Evolutionary conservation across 2,329 filamentous ascomycete species (phyloP), one percentile per base, ranked within the genome.

Genomic region (Nothopassalora personata): DNA sequence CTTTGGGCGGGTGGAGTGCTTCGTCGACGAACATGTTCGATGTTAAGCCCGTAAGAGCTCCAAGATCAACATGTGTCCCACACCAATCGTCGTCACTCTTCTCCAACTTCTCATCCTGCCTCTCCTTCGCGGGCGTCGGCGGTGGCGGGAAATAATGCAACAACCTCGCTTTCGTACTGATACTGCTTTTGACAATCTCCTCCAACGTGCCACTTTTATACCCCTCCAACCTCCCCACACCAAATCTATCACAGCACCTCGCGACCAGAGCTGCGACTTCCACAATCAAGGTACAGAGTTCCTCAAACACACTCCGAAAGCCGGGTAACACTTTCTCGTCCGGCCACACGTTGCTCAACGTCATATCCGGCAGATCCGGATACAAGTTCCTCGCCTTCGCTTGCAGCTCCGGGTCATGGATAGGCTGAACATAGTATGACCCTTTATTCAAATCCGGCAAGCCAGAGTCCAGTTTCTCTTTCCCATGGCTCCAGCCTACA

Each of bases 21-120:
- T 97, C 93, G 70, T 97, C 91, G 62, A 97, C 82, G 74, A 96
- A 97, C 91, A 97, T 96, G 66, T 93, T 92, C 2, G 89, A 93
- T 0, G 94, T 99, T 34, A 99, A 81, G 13, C 92, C 93, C 0
- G 94, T 99, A 33, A 99, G 81, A 72, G 93, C 97, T 47, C 94
- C 91, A 69, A 97, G 91, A 74, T 97, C 93, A 58, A 94, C 79
- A 72, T 94, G 89, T 1, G 88, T 91, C 8, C 91, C 90, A 74
- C 93, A 99, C 94, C 94, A 99, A 76, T 95, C 90, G 73, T 97
- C 92, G 61, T 91, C 87, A 49, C n/a, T 59, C 54, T 56, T 54
- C 13, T 27, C 43, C 6, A 18, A 23, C 5, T 59, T 19, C 1
- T 59, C 19, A 19, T 51, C 49, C n/a, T 28, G 28, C n/a, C 49